Percentiles rank a stretch among this genome's conserved stretches.
Evolutionary conservation across 805 yeast genomes (phyloP).

Genomic region (Jamesozyma rosinii): DNA sequence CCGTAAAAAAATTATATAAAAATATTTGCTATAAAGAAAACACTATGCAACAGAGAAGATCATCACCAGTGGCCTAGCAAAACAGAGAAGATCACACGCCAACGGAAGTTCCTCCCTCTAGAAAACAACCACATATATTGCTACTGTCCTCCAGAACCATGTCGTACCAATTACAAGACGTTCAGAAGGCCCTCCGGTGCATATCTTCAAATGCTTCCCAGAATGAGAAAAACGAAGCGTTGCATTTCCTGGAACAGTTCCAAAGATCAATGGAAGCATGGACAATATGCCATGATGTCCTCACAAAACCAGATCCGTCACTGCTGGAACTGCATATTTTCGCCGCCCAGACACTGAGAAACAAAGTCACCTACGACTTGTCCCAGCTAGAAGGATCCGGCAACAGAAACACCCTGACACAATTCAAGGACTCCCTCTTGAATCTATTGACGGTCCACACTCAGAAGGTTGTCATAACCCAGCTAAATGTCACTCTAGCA

Average conservation of each 20-base stretch:
- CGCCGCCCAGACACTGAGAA: constrained; percentile 83
- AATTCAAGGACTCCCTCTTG: constrained; percentile 62
- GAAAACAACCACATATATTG: too few species aligned
- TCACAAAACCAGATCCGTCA: constrained; percentile 28
- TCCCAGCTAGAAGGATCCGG: constrained; percentile 43
- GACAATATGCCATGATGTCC: constrained; percentile 53
- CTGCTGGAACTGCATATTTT: constrained; percentile 62
- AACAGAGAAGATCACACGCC: too few species aligned
- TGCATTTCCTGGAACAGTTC: constrained; percentile 60
- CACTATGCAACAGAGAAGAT: too few species aligned
- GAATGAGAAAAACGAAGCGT: constrained; percentile 35
- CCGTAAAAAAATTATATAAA: too few species aligned
- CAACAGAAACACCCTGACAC: constrained; percentile 42
- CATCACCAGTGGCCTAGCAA: too few species aligned
- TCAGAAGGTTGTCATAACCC: constrained; percentile 63
- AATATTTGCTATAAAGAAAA: too few species aligned
- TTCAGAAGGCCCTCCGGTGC: constrained; percentile 24
- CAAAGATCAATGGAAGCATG: constrained; percentile 81
- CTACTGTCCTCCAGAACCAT: too few species aligned
- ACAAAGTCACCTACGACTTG: constrained; percentile 76
- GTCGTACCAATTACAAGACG: constrained; percentile 14
- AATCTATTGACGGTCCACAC: constrained; percentile 39
- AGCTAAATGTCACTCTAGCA: constrained; percentile 72
- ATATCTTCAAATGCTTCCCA: constrained; percentile 23
- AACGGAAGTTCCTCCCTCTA: too few species aligned